A percentile compares a stretch with the other conserved stretches of the same genome.
These are phyloP conservation scores for Solanum hybrid DNA, from an alignment of 305 asterid genomes.

Conservation along the genomic window DNA sequence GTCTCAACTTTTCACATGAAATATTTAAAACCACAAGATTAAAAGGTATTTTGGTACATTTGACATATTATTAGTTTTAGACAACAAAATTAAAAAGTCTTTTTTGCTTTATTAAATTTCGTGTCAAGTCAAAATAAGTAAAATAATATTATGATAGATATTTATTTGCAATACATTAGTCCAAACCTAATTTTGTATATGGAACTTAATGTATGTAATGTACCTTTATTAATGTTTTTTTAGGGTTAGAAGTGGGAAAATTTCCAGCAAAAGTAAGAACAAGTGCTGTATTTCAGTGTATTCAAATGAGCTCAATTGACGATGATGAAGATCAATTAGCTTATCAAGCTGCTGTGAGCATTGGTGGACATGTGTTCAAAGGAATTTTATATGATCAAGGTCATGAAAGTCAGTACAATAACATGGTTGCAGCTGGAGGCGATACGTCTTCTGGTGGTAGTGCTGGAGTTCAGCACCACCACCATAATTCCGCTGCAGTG, in stretches of 20 bases:
- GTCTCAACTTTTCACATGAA: not conserved
- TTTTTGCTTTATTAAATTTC: too few relatives aligned
- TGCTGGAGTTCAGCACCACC: constrained; percentile 35
- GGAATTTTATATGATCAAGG: constrained; percentile 22
- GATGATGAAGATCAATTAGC: constrained; percentile 13
- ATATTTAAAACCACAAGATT: not conserved
- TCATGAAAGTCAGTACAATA: constrained; percentile 5
- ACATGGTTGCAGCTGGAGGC: not conserved
- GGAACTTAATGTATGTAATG: not conserved
- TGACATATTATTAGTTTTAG: too few relatives aligned
- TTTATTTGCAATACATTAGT: not conserved
- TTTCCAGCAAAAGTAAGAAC: constrained; percentile 14
- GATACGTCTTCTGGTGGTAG: constrained; percentile 27
- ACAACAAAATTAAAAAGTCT: too few relatives aligned
- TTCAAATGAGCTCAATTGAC: constrained; percentile 11
- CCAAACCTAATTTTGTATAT: not conserved
- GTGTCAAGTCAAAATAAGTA: too few relatives aligned
- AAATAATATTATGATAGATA: not conserved
- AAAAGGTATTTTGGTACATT: not conserved
- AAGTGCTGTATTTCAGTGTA: constrained; percentile 11
- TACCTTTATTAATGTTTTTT: not conserved
- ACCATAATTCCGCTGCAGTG: constrained; percentile 19
- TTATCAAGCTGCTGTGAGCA: constrained; percentile 8
- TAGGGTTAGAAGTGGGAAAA: constrained; percentile 20
- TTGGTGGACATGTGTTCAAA: constrained; percentile 17